Conservation (phyloP, 2,329 filamentous ascomycete genomes). For the Tetracladium maxilliforme region DNA sequence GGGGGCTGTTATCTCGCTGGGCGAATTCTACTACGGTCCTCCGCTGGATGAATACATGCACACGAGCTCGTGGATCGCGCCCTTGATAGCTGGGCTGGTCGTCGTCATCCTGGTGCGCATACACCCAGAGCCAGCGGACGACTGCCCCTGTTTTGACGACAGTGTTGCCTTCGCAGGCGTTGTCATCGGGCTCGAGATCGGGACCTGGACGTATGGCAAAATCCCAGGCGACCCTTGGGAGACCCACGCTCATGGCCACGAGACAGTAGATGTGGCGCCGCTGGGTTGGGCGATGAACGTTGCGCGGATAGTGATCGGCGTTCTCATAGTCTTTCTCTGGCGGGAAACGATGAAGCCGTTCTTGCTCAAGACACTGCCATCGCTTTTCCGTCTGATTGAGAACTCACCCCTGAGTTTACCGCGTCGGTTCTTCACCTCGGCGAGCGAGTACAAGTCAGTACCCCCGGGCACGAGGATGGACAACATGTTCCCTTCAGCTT, state of each 20-base stretch:
- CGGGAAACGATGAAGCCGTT: slow-evolving; percentile 77
- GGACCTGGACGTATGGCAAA: slow-evolving; percentile 60
- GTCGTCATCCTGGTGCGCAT: slow-evolving; percentile 70
- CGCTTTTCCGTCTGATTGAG: slow-evolving; percentile 77
- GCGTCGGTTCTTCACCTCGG: slow-evolving; percentile 78
- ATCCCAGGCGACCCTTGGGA: slow-evolving; percentile 35
- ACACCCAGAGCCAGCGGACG: slow-evolving; percentile 90
- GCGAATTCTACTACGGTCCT: slow-evolving; percentile 45
- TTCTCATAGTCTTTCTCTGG: slow-evolving; percentile 79
- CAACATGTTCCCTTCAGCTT: slow-evolving; percentile 81
- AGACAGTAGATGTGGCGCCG: slow-evolving; percentile 39
- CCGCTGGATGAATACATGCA: slow-evolving; percentile 59
- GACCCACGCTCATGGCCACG: slow-evolving; percentile 25
- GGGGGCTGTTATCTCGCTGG: slow-evolving; percentile 47
- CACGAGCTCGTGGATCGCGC: slow-evolving; percentile 45
- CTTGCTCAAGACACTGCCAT: slow-evolving; percentile 63
- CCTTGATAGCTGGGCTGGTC: slow-evolving; percentile 45
- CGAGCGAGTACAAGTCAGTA: slow-evolving; percentile 80
- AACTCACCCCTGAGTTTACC: slow-evolving; percentile 66
- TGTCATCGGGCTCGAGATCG: slow-evolving; percentile 69
- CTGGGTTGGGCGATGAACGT: slow-evolving; percentile 52
- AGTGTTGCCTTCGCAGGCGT: slow-evolving; percentile 88
- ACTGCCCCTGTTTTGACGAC: slow-evolving; percentile 95
- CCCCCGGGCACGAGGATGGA: slow-evolving; percentile 61
- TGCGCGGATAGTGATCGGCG: slow-evolving; percentile 61